Conservation (phyloP, 208 protist species). For the Tritrichomonas foetus region DNA sequence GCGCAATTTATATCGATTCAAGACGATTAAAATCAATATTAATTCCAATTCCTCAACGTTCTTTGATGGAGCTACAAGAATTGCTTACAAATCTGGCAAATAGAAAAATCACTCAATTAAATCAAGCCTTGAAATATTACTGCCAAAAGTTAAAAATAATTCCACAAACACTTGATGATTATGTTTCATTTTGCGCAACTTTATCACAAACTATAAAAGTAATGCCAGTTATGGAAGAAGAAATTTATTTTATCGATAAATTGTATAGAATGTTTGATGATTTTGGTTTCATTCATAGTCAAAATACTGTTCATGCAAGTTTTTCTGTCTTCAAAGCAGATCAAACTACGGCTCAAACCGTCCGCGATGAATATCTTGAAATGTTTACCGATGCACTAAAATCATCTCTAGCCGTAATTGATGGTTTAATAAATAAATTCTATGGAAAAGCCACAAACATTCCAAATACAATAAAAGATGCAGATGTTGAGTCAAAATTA, state of each 20-base stretch:
- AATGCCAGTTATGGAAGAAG: background rate
- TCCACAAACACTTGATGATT: background rate
- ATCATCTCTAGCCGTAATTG: background rate
- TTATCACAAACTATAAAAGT: background rate
- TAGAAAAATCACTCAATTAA: background rate
- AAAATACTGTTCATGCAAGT: background rate
- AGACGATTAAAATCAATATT: background rate
- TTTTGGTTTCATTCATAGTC: background rate
- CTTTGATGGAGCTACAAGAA: background rate
- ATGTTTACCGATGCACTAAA: background rate
- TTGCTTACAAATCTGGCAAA: background rate
- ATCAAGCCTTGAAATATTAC: background rate
- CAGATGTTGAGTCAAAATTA: background rate
- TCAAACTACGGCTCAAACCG: background rate
- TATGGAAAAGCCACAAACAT: background rate
- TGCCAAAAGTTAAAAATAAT: background rate
- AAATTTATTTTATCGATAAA: constrained; percentile 21
- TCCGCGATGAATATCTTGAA: too few species aligned
- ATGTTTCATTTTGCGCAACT: background rate
- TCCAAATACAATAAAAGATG: background rate
- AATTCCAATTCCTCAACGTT: background rate
- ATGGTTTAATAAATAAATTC: background rate
- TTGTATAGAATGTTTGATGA: background rate
- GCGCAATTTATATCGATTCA: background rate
- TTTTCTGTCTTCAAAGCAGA: background rate